Evolutionary conservation across 768 basidiomycete genomes (phyloP).

Genomic region (Lactarius hengduanensis): DNA sequence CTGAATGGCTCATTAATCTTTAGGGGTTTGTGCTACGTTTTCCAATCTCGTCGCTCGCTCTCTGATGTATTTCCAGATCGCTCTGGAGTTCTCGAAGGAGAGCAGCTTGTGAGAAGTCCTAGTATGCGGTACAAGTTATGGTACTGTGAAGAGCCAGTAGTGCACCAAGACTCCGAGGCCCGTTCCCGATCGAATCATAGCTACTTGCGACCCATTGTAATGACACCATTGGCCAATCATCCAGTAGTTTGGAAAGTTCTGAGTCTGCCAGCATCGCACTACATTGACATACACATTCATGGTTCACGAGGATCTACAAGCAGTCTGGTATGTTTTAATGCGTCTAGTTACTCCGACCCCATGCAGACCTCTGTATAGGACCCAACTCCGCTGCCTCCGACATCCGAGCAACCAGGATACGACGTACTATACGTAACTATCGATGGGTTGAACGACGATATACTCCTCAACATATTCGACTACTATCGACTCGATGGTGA

Average conservation of each 20-base stretch:
- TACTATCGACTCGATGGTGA: background rate
- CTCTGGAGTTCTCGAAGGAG: background rate
- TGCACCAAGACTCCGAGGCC: background rate
- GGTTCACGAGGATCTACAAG: background rate
- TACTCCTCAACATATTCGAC: slow-evolving; percentile 1
- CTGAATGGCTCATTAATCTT: background rate
- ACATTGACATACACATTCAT: background rate
- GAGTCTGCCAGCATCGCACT: background rate
- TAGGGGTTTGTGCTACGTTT: background rate
- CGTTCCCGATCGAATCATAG: background rate
- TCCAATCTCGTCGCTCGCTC: background rate
- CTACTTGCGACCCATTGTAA: background rate
- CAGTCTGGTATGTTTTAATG: background rate
- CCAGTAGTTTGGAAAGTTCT: background rate
- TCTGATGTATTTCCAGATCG: background rate
- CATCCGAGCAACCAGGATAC: background rate
- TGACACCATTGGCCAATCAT: background rate
- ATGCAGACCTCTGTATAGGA: background rate
- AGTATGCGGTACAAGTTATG: background rate
- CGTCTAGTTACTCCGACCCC: background rate
- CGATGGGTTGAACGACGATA: background rate
- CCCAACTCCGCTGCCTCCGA: background rate
- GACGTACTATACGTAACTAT: background rate
- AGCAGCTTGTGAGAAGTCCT: background rate
- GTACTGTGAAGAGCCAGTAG: background rate